Percentiles rank a stretch among this genome's conserved stretches.
Conservation (phyloP, 306 rosid genomes). For the Begonia fuchsioides region DNA sequence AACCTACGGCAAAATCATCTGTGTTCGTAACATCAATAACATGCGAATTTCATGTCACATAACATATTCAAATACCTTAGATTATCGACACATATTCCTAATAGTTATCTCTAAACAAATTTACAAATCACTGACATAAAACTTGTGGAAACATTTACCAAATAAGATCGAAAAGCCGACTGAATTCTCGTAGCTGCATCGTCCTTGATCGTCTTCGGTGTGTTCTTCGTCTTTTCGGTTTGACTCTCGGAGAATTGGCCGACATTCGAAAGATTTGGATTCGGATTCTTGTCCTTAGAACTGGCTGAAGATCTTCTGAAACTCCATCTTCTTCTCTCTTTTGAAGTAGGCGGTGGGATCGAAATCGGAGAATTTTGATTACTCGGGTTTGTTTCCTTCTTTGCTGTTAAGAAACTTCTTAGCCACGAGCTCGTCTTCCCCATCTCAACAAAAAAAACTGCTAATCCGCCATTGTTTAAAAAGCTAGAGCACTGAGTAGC, state of each 20-base stretch:
- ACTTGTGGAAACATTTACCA: constrained; percentile 28
- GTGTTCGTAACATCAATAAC: too few relatives aligned
- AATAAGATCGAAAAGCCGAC: constrained; percentile 60
- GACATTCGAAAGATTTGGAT: constrained; percentile 16
- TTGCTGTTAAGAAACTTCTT: constrained; percentile 52
- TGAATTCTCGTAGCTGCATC: constrained; percentile 68
- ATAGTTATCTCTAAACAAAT: too few relatives aligned
- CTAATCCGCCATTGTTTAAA: constrained; percentile 9
- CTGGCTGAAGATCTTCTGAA: constrained; percentile 72
- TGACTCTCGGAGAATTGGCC: constrained; percentile 10
- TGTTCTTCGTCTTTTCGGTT: constrained; percentile 24
- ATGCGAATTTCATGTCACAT: too few relatives aligned
- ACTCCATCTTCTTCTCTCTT: constrained; percentile 84
- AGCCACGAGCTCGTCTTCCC: constrained; percentile 86
- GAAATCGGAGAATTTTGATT: constrained; percentile 22
- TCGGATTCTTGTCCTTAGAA: constrained; percentile 1
- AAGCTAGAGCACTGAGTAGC: constrained; percentile 17
- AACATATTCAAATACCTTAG: too few relatives aligned
- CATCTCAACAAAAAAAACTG: constrained; percentile 30
- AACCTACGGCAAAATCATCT: too few relatives aligned
- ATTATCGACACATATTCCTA: too few relatives aligned
- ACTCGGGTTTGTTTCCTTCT: constrained; percentile 30
- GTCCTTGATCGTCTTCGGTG: constrained; percentile 51
- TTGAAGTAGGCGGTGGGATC: constrained; percentile 30
- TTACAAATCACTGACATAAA: too few relatives aligned